A percentile compares a stretch with the other conserved stretches of the same genome.
These are phyloP conservation scores for Verticillium zaregamsianum DNA, from an alignment of 2,329 filamentous ascomycete species.

Conservation along the genomic window DNA sequence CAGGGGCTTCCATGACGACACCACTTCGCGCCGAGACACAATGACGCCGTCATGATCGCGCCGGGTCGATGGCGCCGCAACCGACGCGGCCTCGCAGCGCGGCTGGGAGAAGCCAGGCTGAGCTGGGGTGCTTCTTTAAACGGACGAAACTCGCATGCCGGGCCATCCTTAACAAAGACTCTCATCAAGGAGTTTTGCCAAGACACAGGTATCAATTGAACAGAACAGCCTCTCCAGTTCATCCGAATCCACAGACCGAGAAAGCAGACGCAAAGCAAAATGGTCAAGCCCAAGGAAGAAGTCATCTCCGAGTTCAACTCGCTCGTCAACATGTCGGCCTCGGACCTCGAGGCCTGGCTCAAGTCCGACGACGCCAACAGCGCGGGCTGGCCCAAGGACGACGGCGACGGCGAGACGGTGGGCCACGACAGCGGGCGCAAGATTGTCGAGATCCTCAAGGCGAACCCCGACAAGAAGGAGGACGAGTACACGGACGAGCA, in stretches of 20 bases:
- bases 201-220: no score
- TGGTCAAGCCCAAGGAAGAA: constrained; percentile 20
- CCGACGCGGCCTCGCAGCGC: not conserved
- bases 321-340: constrained; percentile 61
- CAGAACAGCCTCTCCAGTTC: no score
- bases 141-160: no score
- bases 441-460: constrained; percentile 59
- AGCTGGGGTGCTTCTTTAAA: no score
- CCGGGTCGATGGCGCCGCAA: constrained; percentile 4
- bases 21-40: constrained; percentile 8
- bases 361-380: constrained; percentile 51
- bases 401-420: constrained; percentile 54
- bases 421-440: constrained; percentile 61
- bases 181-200: no score
- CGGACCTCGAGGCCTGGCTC: constrained; percentile 59
- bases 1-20: constrained; percentile 16
- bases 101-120: not conserved
- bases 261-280: constrained; percentile 2
- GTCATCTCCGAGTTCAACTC: constrained; percentile 57
- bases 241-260: not conserved
- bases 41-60: constrained; percentile 7
- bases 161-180: no score
- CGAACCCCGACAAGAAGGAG: constrained; percentile 54
- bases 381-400: constrained; percentile 57
- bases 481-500: constrained; percentile 52